Conservation (phyloP, 2,329 filamentous ascomycete species). For the Colletotrichum neosansevieriae region DNA sequence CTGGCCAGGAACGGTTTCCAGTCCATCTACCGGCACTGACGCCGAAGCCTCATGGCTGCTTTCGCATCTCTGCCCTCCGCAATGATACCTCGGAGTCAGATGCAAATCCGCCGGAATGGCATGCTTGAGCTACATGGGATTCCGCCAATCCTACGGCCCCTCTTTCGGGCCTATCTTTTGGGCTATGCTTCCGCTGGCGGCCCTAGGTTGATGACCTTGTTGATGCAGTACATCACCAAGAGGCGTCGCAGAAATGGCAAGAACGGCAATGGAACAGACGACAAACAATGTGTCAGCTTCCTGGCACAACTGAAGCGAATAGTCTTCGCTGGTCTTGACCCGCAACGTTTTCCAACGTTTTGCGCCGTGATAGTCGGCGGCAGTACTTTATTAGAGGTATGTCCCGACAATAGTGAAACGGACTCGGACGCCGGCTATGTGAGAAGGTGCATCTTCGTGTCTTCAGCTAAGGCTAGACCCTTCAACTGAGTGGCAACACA, state of each 20-base stretch:
- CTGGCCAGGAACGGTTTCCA: slow-evolving; percentile 25
- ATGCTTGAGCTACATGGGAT: slow-evolving; percentile 48
- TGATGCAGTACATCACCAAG: slow-evolving; percentile 62
- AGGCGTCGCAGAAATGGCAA: slow-evolving; percentile 38
- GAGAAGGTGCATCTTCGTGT: slow-evolving; percentile 11
- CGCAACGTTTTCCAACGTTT: slow-evolving; percentile 71
- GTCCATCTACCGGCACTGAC: slow-evolving; percentile 27
- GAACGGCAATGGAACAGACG: slow-evolving; percentile 9
- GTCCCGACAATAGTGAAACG: slow-evolving; percentile 41
- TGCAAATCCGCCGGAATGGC: slow-evolving; percentile 36
- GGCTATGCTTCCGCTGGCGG: slow-evolving; percentile 71
- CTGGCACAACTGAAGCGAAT: slow-evolving; percentile 54
- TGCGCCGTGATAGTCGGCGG: slow-evolving; percentile 72
- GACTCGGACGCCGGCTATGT: slow-evolving; percentile 16
- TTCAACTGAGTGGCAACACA: slow-evolving; percentile 2
- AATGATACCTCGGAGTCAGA: slow-evolving; percentile 56
- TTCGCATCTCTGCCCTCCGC: slow-evolving; percentile 49
- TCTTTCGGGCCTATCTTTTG: slow-evolving; percentile 70
- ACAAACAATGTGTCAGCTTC: slow-evolving; percentile 45
- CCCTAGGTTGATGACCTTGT: slow-evolving; percentile 66
- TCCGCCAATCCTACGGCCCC: slow-evolving; percentile 65
- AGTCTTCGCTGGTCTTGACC: slow-evolving; percentile 64
- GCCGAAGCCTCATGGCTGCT: slow-evolving; percentile 31
- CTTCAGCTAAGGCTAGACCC: neutral
- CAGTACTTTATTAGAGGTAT: slow-evolving; percentile 70